Base-by-base conservation (phyloP, 1,284 basidiomycete genomes). In the Cystobasidium pallidum region DNA sequence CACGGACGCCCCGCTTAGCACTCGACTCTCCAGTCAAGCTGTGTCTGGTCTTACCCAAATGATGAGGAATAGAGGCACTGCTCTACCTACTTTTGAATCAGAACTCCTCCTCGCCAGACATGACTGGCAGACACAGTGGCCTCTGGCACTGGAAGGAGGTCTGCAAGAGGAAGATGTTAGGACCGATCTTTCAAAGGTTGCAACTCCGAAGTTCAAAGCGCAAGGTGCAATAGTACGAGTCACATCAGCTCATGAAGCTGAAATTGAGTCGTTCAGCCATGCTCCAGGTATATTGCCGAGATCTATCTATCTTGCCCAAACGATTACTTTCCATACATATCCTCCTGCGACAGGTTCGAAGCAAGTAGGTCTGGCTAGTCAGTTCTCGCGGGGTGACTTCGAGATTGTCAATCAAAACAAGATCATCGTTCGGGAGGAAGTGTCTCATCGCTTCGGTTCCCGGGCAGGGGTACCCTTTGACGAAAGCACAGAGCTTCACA, bases 271-370 rank as follows among this genome's bases (percentile, higher is more conserved):
- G 0, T 86, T 82, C 79, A 87, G 87, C 1, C 82, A 81, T 4
- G 86, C 86, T 1, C 82, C 84, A 0, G 83, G 81, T 1, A 82
- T 91, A 28, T 83, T 91, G 0, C 89, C 91, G 0, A 84, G 87
- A 0, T 84, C 89, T 0, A 84, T 94, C 47, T 93, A 93, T 79
- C 86, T 91, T 15, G 87, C 88, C 0, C 89, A 90, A 75, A 91
- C 93, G 75, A 89, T 92, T 80, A 84, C 87, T 10, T 94, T 93
- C 83, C 59, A 64, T 24, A 49, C 19, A 24, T 71, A 71, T 34
- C 68, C 68, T 3, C 68, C 68, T 13, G 11, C 3, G 11, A 19
- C 32, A 15, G 51, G 7, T 7, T 51, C 36, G 7, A 32, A 28
- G 43, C 39, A 30, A 24, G 26, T n/a, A 7, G 36, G 26, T 34